phyloP scores from a whole-genome alignment of 345 rosid species.

The Lepidium aucheri region DNA sequence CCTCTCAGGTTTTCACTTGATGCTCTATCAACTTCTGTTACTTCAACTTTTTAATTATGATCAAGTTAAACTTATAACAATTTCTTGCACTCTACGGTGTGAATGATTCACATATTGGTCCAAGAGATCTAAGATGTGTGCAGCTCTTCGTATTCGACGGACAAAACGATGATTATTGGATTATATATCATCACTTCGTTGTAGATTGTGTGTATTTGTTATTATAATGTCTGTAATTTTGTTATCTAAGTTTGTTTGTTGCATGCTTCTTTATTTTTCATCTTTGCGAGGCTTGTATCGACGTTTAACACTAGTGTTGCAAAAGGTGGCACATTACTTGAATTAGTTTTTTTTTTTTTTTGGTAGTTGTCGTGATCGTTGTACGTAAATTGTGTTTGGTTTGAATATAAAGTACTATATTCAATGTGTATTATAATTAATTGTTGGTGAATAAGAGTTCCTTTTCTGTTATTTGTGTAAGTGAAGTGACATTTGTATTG shows the following conservation, averaged over 20 bases:
- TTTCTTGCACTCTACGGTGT: too few relatives aligned
- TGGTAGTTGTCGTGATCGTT: constrained; percentile 1
- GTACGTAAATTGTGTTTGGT: not conserved
- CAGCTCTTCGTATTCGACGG: not conserved
- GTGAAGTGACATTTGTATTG: not conserved
- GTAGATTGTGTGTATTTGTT: constrained; percentile 13
- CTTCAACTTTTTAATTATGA: too few relatives aligned
- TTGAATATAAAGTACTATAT: not conserved
- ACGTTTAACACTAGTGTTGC: constrained; percentile 7
- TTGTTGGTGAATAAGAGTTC: not conserved
- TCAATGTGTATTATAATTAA: not conserved
- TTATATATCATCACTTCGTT: not conserved
- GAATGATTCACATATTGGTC: too few relatives aligned
- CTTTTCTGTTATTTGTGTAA: not conserved
- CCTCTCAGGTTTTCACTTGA: too few relatives aligned
- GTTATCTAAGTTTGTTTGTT: constrained; percentile 13
- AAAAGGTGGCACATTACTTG: constrained; percentile 20
- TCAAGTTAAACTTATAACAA: too few relatives aligned
- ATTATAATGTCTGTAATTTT: not conserved
- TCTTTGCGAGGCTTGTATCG: not conserved
- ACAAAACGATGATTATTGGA: constrained; percentile 6
- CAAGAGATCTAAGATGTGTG: constrained; percentile 1
- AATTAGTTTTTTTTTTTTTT: not conserved
- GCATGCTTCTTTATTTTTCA: not conserved
- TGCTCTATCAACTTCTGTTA: too few relatives aligned